A percentile compares a stretch with the other conserved stretches of the same genome.
These are phyloP conservation scores for Myrica gale DNA, from an alignment of 306 rosid genomes.

Conservation along the genomic window DNA sequence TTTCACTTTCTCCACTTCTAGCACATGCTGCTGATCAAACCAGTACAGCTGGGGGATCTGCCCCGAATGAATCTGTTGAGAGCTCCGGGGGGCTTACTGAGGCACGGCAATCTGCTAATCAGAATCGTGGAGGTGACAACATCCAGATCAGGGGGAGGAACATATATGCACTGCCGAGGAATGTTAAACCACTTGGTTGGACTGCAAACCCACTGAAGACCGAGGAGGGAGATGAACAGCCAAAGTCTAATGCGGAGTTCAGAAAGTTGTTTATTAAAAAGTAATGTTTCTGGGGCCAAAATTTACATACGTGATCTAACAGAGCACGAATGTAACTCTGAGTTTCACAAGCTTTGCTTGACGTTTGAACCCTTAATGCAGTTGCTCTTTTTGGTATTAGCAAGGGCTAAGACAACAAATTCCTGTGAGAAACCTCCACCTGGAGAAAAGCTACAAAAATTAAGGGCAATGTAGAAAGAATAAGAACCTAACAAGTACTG, in stretches of 20 bases:
- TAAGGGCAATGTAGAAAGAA: too few relatives aligned
- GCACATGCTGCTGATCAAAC: slow-evolving; percentile 33
- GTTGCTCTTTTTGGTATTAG: neutral
- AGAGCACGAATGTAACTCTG: neutral
- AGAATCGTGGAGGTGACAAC: slow-evolving; percentile 42
- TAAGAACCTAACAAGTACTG: too few relatives aligned
- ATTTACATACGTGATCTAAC: slow-evolving; percentile 8
- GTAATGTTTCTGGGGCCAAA: slow-evolving; percentile 18
- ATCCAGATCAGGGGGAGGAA: slow-evolving; percentile 70
- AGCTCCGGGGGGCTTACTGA: slow-evolving; percentile 31
- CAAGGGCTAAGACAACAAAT: neutral
- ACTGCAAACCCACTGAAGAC: slow-evolving; percentile 47
- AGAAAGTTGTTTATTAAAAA: slow-evolving; percentile 64
- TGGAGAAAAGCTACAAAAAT: neutral
- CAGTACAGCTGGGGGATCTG: slow-evolving; percentile 35
- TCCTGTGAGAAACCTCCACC: neutral
- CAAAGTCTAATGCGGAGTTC: slow-evolving; percentile 88
- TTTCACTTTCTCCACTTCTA: slow-evolving; percentile 19
- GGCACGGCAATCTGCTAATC: slow-evolving; percentile 32
- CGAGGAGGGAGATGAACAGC: slow-evolving; percentile 56
- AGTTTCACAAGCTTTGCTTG: neutral
- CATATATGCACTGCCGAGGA: slow-evolving; percentile 59
- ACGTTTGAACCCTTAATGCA: neutral
- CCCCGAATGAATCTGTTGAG: slow-evolving; percentile 44
- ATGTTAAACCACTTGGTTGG: slow-evolving; percentile 53